Percentiles rank a stretch among this genome's conserved stretches.
Conservation (phyloP, 768 basidiomycete species). For the Kwoniella europaea region DNA sequence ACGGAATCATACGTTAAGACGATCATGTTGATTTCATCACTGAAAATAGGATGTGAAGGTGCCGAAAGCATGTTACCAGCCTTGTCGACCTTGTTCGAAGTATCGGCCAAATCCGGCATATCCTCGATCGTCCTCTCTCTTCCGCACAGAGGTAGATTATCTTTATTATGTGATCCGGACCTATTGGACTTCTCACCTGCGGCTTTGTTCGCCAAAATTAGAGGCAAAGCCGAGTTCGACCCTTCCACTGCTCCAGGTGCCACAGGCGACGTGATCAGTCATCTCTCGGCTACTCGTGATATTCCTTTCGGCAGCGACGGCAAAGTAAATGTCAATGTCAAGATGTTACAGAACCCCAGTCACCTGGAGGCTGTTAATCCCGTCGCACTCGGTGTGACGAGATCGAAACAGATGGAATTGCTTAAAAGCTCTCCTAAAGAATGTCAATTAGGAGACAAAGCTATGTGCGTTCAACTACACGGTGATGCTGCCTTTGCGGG, state of each 20-base stretch:
- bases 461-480: slow-evolving; percentile 87
- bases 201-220: slow-evolving; percentile 84
- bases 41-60: slow-evolving; percentile 72
- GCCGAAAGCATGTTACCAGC: slow-evolving; percentile 94
- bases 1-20: background rate
- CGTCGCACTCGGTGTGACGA: slow-evolving; percentile 83
- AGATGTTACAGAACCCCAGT: slow-evolving; percentile 66
- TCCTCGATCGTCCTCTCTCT: slow-evolving; percentile 77
- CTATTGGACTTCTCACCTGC: slow-evolving; percentile 71
- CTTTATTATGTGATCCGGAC: slow-evolving; percentile 71
- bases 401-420: slow-evolving; percentile 85
- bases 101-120: slow-evolving; percentile 70
- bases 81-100: slow-evolving; percentile 73
- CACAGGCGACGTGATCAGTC: slow-evolving; percentile 85
- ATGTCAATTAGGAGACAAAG: slow-evolving; percentile 67
- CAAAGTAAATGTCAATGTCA: slow-evolving; percentile 68
- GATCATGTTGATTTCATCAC: background rate
- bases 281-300: slow-evolving; percentile 71
- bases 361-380: slow-evolving; percentile 72
- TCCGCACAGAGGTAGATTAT: slow-evolving; percentile 87
- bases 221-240: slow-evolving; percentile 59
- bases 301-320: slow-evolving; percentile 61
- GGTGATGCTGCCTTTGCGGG: slow-evolving; percentile 91
- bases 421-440: slow-evolving; percentile 66
- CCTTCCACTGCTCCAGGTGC: slow-evolving; percentile 59